A percentile compares a stretch with the other conserved stretches of the same genome.
phyloP scores from a whole-genome alignment of 2,329 filamentous ascomycete genomes.

The Septoria petroselini region DNA sequence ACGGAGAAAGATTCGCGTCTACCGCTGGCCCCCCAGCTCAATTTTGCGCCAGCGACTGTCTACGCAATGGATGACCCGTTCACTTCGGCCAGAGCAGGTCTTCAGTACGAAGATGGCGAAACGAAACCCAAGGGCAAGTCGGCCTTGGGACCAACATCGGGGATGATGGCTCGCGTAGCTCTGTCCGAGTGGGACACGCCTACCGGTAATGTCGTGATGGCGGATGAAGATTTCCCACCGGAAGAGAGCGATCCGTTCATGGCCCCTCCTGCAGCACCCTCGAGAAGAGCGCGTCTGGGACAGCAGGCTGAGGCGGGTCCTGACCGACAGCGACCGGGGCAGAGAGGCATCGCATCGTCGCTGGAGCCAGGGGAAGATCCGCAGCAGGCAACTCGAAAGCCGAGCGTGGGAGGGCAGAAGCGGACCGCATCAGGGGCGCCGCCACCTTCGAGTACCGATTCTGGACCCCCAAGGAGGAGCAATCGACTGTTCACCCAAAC shows the following conservation, averaged over 20 bases:
- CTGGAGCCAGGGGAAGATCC: conserved; percentile 39
- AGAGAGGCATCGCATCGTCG: conserved; percentile 42
- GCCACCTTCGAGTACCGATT: conserved; percentile 35
- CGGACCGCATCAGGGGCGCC: conserved; percentile 75
- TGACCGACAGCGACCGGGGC: conserved; percentile 37
- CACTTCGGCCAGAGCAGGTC: conserved; percentile 33
- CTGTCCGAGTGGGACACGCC: conserved; percentile 47
- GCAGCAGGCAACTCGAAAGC: conserved; percentile 32
- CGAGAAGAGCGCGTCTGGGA: conserved; percentile 38
- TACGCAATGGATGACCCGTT: conserved; percentile 43
- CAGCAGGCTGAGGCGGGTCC: conserved; percentile 28
- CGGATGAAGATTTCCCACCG: conserved; percentile 44
- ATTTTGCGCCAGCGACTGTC: conserved; percentile 24
- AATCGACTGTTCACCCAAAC: conserved; percentile 59
- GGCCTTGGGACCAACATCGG: conserved; percentile 27
- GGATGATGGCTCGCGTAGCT: conserved; percentile 12
- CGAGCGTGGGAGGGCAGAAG: conserved; percentile 60
- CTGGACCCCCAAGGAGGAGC: conserved; percentile 48
- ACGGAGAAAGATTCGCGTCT: conserved; percentile 23
- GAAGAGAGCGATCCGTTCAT: conserved; percentile 28
- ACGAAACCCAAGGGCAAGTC: conserved; percentile 46
- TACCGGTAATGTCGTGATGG: conserved; percentile 41
- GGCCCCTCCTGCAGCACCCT: conserved; percentile 52
- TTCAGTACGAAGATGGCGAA: conserved; percentile 33
- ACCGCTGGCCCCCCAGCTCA: conserved; percentile 29